A percentile compares a stretch with the other conserved stretches of the same genome.
phyloP scores from a whole-genome alignment of 2,329 filamentous ascomycete genomes.

The Aspergillus fumigatus region DNA sequence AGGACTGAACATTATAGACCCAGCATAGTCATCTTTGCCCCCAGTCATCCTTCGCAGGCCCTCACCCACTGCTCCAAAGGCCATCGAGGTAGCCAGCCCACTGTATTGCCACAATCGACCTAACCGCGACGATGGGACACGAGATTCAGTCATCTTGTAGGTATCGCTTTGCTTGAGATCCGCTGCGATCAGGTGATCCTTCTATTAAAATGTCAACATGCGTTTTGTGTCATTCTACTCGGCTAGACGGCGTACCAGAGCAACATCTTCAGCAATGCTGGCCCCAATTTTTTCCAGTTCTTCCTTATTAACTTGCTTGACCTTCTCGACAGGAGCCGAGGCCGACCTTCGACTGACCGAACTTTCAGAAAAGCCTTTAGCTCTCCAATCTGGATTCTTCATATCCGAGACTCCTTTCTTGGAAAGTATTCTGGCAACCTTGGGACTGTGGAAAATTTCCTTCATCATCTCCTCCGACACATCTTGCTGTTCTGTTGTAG shows the following conservation, averaged over 20 bases:
- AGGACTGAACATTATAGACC: conserved; percentile 81
- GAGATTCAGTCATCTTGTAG: conserved; percentile 80
- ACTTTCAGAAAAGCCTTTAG: background rate
- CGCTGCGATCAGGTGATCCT: conserved; percentile 14
- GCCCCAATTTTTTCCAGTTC: conserved; percentile 36
- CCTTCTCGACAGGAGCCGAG: background rate
- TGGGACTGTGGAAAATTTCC: conserved; percentile 58
- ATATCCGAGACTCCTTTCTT: conserved; percentile 32
- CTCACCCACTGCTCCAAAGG: conserved; percentile 85
- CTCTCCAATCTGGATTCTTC: background rate
- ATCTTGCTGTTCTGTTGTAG: conserved; percentile 40
- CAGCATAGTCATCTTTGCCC: conserved; percentile 51
- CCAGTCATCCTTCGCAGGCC: conserved; percentile 75
- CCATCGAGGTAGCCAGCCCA: conserved; percentile 89
- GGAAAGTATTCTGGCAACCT: conserved; percentile 53
- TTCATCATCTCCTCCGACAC: conserved; percentile 56
- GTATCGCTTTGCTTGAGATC: conserved; percentile 28
- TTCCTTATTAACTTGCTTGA: conserved; percentile 21
- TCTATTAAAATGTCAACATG: conserved; percentile 9
- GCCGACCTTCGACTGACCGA: background rate
- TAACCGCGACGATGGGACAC: conserved; percentile 81
- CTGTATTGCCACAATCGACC: conserved; percentile 92
- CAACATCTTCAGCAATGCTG: conserved; percentile 10
- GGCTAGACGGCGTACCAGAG: background rate
- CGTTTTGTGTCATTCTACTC: background rate